phyloP scores from a whole-genome alignment of 192 early-diverging fungal genomes.

The Diversispora eburnea region DNA sequence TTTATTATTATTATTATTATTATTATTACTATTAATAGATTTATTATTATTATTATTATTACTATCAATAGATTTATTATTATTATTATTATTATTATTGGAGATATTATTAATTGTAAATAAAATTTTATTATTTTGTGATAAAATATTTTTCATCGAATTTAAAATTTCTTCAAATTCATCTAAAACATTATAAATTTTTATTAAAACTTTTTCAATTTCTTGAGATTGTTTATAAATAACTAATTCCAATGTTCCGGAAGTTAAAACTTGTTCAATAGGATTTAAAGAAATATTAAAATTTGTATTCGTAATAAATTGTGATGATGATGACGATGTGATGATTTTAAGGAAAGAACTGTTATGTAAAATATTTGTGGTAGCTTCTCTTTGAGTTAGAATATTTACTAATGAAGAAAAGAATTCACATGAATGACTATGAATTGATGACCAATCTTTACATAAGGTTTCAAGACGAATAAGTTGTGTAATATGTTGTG shows the following conservation, averaged over 20 bases:
- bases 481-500: slow-evolving; percentile 16
- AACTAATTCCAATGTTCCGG: not conserved
- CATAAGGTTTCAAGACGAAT: not conserved
- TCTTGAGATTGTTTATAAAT: slow-evolving; percentile 25
- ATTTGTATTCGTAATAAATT: not conserved
- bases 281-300: not conserved
- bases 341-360: not conserved
- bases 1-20: not conserved
- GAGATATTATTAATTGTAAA: no score
- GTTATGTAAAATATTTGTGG: not conserved
- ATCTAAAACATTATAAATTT: slow-evolving; percentile 6
- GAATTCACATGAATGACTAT: not conserved
- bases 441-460: slow-evolving; percentile 22
- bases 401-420: slow-evolving; percentile 22
- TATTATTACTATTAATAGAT: not conserved
- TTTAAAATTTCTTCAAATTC: slow-evolving; percentile 21
- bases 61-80: not conserved
- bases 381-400: slow-evolving; percentile 15
- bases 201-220: slow-evolving; percentile 10
- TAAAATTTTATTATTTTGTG: slow-evolving; percentile 1
- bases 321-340: not conserved
- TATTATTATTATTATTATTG: not conserved
- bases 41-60: not conserved
- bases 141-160: slow-evolving; percentile 14
- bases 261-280: not conserved